Evolutionary conservation across 2,329 filamentous ascomycete genomes (phyloP), one percentile per base, ranked within the genome.

Genomic region (Erysiphe pulchra): DNA sequence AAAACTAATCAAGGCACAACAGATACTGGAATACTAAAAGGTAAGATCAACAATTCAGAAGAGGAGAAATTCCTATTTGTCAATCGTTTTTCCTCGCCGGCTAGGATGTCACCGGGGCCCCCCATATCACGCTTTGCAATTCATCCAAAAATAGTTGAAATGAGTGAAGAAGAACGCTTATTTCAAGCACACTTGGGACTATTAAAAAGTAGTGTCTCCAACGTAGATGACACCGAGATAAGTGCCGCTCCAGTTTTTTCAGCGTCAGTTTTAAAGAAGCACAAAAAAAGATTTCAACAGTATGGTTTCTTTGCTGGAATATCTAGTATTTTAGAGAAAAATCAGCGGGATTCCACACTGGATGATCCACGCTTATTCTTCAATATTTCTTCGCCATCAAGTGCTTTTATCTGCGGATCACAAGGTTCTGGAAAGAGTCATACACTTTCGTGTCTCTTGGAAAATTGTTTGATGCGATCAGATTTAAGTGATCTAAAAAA

Each of bases 401-500:
- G 70, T 0, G 62, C 66, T 0, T 77, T 77, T 54, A 69, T 78
- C 18, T 78, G 74, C 48, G 74, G 73, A 1, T 67, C 68, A 1
- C 73, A 77, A 52, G 73, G 73, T 0, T 69, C 66, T 43, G 74
- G 74, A 0, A 77, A 77, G 53, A 70, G 66, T 24, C 70, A 77
- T 48, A 75, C 72, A 0, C 59, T 74, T 2, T 67, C 69, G 0
- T 73, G 67, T 50, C 60, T 78, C 45, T 31, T 50, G 36, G 71
- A 62, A 47, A 67, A 64, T 47, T 64, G 60, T 44, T 56, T 69
- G 0, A 50, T 65, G 0, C 39, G 53, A 0, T 44, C 47, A 24
- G 50, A 57, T 1, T 53, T 67, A 1, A 67, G 67, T 1, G 56
- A 55, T 2, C 54, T 75, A 0, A 54, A 60, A 0, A 57, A 59